Evolutionary conservation across 495 filamentous ascomycete genomes (phyloP).

Genomic region (Aspergillus affinis): DNA sequence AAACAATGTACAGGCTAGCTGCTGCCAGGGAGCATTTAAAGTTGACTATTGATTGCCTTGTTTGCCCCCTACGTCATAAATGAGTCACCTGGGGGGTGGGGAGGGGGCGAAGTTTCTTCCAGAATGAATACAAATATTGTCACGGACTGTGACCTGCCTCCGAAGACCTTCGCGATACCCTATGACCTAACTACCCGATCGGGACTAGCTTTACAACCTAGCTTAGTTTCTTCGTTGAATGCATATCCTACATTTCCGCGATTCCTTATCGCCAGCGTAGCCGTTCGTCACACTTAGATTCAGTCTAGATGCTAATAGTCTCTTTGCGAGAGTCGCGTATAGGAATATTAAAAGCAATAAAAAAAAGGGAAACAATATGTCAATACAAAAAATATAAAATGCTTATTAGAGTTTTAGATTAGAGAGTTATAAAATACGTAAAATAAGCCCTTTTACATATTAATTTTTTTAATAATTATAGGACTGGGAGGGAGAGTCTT

Average conservation of each 20-base stretch:
- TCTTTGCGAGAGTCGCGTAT: slow-evolving; percentile 61
- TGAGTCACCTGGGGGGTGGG: background rate
- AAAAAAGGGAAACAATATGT: slow-evolving; percentile 42
- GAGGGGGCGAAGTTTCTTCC: background rate
- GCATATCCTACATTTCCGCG: no score
- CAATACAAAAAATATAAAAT: slow-evolving; percentile 81
- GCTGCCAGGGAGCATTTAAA: background rate
- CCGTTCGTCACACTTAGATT: no score
- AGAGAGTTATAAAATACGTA: slow-evolving; percentile 77
- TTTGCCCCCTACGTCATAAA: background rate
- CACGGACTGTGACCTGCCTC: no score
- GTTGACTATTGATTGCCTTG: background rate
- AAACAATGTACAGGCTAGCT: background rate
- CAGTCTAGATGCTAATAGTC: slow-evolving; percentile 37
- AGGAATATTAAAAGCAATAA: slow-evolving; percentile 53
- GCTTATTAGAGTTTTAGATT: slow-evolving; percentile 83
- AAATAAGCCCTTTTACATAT: slow-evolving; percentile 1
- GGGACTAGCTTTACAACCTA: no score
- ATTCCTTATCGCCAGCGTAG: no score
- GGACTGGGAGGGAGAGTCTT: slow-evolving; percentile 70
- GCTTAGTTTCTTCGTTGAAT: no score
- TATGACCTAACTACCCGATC: no score
- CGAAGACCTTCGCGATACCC: no score
- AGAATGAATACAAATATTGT: background rate
- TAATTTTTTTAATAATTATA: slow-evolving; percentile 34